Evolutionary conservation across 805 yeast species (phyloP).

Genomic region (Starmerella riodocensis): DNA sequence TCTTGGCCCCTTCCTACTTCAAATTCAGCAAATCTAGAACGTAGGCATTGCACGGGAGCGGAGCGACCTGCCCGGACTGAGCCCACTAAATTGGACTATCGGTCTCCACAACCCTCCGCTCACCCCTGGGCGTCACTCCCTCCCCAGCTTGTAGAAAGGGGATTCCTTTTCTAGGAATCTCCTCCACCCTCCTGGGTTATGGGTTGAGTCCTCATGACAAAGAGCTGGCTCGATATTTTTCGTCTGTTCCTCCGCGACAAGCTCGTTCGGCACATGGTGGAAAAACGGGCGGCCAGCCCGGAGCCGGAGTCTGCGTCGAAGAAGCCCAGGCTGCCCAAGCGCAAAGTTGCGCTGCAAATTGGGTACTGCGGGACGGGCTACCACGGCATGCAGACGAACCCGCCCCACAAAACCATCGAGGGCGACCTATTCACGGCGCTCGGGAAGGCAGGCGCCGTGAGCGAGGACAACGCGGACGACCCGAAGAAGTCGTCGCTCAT

Average conservation of each 20-base stretch:
- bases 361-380: constrained; percentile 96
- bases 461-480: constrained; percentile 75
- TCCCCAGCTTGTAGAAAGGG: no score
- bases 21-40: no score
- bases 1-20: no score
- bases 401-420: constrained; percentile 79
- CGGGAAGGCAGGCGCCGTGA: constrained; percentile 75
- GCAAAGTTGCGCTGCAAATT: constrained; percentile 76
- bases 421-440: constrained; percentile 77
- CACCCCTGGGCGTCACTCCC: no score
- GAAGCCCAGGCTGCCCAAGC: constrained; percentile 39
- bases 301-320: constrained; percentile 9
- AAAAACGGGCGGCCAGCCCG: constrained; percentile 9
- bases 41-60: no score
- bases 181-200: no score
- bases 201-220: constrained; percentile 1
- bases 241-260: constrained; percentile 1
- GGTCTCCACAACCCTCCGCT: no score
- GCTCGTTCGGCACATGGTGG: constrained; percentile 4
- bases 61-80: no score
- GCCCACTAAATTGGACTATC: no score
- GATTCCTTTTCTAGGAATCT: no score
- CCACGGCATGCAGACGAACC: constrained; percentile 90
- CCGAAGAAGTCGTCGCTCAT: constrained; percentile 73
- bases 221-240: constrained; percentile 1